Percentiles rank a stretch among this genome's conserved stretches.
Evolutionary conservation across 305 asterid species (phyloP).

Genomic region (Fraxinus floribunda): DNA sequence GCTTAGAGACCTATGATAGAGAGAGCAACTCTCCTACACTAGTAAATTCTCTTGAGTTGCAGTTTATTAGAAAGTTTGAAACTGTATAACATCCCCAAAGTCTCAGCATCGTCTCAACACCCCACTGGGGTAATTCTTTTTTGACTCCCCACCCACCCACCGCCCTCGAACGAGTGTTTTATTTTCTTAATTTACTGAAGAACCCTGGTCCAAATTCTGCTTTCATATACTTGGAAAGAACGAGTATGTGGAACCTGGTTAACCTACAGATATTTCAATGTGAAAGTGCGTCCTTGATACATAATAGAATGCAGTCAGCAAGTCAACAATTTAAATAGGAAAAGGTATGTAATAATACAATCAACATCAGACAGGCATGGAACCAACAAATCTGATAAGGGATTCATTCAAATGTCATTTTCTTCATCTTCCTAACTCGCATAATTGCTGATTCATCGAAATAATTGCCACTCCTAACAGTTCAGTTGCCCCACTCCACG

Average conservation of each 20-base stretch:
- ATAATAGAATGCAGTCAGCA: not conserved
- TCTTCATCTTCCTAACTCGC: not conserved
- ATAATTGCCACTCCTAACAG: not conserved
- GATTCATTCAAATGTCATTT: not conserved
- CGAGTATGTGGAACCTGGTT: not conserved
- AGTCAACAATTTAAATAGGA: not conserved
- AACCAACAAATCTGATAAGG: not conserved
- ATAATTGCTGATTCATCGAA: not conserved
- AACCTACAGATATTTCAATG: not conserved
- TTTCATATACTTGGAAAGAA: not conserved
- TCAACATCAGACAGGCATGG: not conserved
- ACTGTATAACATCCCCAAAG: not conserved
- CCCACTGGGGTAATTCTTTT: not conserved
- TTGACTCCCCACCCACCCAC: not conserved
- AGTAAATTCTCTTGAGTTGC: not conserved
- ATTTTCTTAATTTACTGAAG: not conserved
- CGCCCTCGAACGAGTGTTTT: not conserved
- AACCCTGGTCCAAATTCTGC: not conserved
- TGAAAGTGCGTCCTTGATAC: not conserved
- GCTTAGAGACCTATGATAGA: not conserved
- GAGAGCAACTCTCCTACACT: not conserved
- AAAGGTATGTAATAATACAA: not conserved
- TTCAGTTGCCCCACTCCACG: not conserved
- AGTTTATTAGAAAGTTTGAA: not conserved
- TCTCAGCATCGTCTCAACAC: not conserved